Base-by-base conservation (phyloP, 179 eudicot species). In the Corrigiola litoralis region DNA sequence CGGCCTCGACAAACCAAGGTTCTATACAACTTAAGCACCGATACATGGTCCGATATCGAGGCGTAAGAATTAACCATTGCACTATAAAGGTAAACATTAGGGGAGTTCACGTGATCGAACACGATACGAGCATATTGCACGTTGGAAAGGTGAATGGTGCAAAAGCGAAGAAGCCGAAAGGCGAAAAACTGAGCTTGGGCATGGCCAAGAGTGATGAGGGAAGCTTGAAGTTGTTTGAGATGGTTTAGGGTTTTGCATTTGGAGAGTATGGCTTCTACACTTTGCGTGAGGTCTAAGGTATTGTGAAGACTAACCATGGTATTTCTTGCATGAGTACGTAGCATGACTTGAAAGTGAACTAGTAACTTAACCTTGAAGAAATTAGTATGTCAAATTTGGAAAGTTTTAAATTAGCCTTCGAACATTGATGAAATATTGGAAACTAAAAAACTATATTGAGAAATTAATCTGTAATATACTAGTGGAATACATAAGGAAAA, bases 11-110 rank as follows among this genome's bases (percentile, higher is more conserved):
- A 60, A 46, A 84, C 72, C 81, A 87, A 72, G 38, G 70, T 63
- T 6, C 72, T 81, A 63, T 82, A 87, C 49, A 84, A 34, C 0
- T 27, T 29, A 69, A 78, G 31, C 24, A 80, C 68, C 0, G 81
- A 66, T 4, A 28, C 0, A 37, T 80, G 81, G 40, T 87, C 79
- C 11, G 24, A 55, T 0, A 49, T 14, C 0, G 81, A 72, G 6
- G 82, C 57, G 27, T 77, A 87, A 3, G 89, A 85, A 28, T 78
- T 78, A 75, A 87, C 71, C 68, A 87, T 74, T 41, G 89, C 87
- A 20, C 87, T 77, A 65, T 76, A 87, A 21, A 84, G 85, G 69
- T 78, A 80, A 3, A 80, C 72, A 51, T 87, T 87, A 57, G 87
- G 92, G 3, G 77, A 82, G 34, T 20, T 18, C 31, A 82, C 53